These are phyloP conservation scores for Artomyces pyxidatus DNA, from an alignment of 768 basidiomycete genomes.

Conservation along the genomic window DNA sequence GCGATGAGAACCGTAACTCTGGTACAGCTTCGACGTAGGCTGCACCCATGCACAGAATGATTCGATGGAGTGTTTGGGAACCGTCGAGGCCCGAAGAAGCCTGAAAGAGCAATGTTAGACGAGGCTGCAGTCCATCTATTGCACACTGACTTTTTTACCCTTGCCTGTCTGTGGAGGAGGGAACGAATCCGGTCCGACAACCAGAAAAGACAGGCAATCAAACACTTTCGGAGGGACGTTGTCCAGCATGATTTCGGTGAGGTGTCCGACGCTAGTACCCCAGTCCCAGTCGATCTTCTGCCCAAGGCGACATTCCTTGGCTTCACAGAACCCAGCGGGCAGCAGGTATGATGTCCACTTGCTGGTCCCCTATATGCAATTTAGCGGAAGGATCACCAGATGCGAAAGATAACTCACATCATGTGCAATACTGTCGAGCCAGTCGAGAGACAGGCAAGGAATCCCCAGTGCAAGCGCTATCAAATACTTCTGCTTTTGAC, in stretches of 20 bases:
- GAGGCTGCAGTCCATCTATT: too few relatives aligned
- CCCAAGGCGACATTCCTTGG: constrained; percentile 33
- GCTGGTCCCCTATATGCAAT: constrained; percentile 12
- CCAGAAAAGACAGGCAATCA: constrained; percentile 45
- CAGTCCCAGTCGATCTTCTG: constrained; percentile 43
- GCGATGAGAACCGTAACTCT: constrained; percentile 35
- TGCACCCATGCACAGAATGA: constrained; percentile 77
- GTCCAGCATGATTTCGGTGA: constrained; percentile 53
- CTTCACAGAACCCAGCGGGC: constrained; percentile 38
- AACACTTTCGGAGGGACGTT: constrained; percentile 52
- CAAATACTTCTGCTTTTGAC: constrained; percentile 72
- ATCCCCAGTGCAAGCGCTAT: constrained; percentile 80
- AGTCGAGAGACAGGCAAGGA: constrained; percentile 62
- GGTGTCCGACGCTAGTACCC: constrained; percentile 40
- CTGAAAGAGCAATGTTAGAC: too few relatives aligned
- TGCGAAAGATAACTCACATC: constrained; percentile 17
- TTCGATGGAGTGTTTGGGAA: constrained; percentile 53
- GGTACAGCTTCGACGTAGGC: constrained; percentile 55
- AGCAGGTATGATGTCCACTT: constrained; percentile 62
- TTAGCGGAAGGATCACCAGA: constrained; percentile 1
- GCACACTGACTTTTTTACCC: constrained; percentile 31
- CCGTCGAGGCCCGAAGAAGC: too few relatives aligned
- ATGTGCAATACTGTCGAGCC: constrained; percentile 36
- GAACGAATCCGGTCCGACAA: constrained; percentile 49
- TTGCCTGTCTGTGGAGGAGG: constrained; percentile 29